Conservation (phyloP, 106 monocot species). For the Acanthochlamys bracteata region DNA sequence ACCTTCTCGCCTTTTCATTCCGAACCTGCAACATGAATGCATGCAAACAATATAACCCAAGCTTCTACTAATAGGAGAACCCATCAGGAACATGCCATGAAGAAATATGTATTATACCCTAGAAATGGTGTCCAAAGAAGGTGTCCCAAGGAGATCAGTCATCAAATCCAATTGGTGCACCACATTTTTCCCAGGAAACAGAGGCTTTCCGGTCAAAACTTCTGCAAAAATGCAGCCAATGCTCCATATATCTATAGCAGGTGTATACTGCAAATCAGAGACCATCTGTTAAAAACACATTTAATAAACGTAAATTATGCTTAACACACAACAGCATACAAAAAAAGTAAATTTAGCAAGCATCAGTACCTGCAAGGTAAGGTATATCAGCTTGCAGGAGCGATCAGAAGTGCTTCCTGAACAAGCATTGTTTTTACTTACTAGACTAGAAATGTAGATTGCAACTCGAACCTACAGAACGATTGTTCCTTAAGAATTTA, state of each 20-base stretch:
- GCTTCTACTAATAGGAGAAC: background rate
- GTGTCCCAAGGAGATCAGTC: constrained; percentile 82
- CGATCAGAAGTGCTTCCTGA: constrained; percentile 25
- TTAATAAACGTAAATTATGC: background rate
- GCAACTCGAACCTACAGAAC: constrained; percentile 1
- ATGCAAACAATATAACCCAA: constrained; percentile 6
- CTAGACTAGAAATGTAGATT: constrained; percentile 20
- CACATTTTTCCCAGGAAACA: constrained; percentile 97
- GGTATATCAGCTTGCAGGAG: constrained; percentile 33
- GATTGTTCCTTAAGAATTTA: no score
- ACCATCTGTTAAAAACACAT: constrained; percentile 4
- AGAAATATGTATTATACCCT: constrained; percentile 32
- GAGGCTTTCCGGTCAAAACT: constrained; percentile 80
- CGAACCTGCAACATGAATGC: constrained; percentile 35
- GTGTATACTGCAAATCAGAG: constrained; percentile 62
- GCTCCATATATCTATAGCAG: constrained; percentile 96
- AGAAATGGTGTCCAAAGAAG: constrained; percentile 76
- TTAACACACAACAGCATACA: background rate
- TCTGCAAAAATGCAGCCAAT: constrained; percentile 99
- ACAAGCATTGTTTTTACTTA: constrained; percentile 35
- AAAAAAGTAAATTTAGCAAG: background rate
- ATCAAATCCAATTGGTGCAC: constrained; percentile 78
- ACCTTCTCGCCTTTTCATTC: constrained; percentile 86
- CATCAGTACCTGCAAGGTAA: constrained; percentile 12
- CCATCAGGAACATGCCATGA: no score